Percentiles rank a stretch among this genome's conserved stretches.
These are phyloP conservation scores for Chlorella sp. DNA, from an alignment of 139 green algal species.

Conservation along the genomic window DNA sequence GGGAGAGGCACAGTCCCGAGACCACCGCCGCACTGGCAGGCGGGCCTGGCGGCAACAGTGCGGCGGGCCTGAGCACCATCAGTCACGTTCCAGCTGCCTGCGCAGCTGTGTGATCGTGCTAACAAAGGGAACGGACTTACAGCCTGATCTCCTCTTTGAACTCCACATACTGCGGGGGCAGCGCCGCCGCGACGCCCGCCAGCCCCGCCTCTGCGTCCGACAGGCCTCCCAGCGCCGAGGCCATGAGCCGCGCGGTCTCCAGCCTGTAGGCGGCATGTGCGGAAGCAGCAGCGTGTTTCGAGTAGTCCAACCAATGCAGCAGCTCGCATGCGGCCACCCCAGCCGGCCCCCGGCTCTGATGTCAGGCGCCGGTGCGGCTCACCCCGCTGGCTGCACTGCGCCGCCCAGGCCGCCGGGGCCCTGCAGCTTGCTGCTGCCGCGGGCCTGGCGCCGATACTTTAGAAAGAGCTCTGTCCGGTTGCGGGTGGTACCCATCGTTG, in stretches of 20 bases:
- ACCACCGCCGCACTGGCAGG: no score
- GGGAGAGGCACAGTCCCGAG: no score
- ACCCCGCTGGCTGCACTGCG: no score
- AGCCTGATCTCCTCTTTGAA: slow-evolving; percentile 54
- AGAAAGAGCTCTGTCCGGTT: slow-evolving; percentile 60
- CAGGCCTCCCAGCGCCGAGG: slow-evolving; percentile 44
- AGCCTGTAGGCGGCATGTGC: slow-evolving; percentile 1
- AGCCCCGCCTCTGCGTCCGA: slow-evolving; percentile 38
- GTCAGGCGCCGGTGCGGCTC: no score
- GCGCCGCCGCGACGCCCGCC: slow-evolving; percentile 17
- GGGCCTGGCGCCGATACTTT: slow-evolving; percentile 50
- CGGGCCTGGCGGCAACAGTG: no score
- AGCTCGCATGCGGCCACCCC: no score
- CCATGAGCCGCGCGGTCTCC: slow-evolving; percentile 48
- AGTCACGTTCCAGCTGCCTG: no score
- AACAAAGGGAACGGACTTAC: neutral
- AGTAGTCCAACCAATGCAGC: no score
- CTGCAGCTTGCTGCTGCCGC: slow-evolving; percentile 16
- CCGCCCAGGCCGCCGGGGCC: neutral
- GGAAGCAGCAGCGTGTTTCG: no score
- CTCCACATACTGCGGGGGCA: slow-evolving; percentile 48
- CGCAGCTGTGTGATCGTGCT: no score
- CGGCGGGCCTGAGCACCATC: no score
- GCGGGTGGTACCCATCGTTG: slow-evolving; percentile 35
- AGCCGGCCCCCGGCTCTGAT: no score